phyloP scores from a whole-genome alignment of 768 basidiomycete species.

The Calvatia gigantea region DNA sequence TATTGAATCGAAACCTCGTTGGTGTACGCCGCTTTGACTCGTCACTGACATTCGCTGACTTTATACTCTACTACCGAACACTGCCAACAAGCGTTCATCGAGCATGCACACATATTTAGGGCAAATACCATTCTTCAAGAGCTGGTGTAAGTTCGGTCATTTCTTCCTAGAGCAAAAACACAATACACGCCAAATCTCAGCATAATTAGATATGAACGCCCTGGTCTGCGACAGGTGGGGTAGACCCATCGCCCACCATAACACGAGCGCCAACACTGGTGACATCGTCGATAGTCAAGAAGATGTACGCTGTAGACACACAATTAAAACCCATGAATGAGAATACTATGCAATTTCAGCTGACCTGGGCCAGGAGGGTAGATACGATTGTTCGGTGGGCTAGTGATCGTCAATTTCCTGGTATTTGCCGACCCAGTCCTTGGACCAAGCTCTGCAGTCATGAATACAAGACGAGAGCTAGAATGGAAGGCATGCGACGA shows the following conservation, averaged over 20 bases:
- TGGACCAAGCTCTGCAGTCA: conserved; percentile 28
- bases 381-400: conserved; percentile 32
- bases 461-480: conserved; percentile 34
- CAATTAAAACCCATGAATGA: background rate
- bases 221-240: conserved; percentile 35
- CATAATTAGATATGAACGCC: conserved; percentile 18
- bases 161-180: no score
- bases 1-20: no score
- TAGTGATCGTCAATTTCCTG: conserved; percentile 24
- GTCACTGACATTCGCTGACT: no score
- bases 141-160: no score
- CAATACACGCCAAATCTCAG: no score
- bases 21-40: no score
- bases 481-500: conserved; percentile 39
- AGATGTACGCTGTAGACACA: background rate
- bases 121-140: no score
- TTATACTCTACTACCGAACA: no score
- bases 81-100: no score
- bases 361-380: conserved; percentile 39
- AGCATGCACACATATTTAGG: no score
- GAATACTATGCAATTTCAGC: background rate
- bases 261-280: conserved; percentile 34
- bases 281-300: conserved; percentile 6
- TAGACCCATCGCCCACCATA: conserved; percentile 35
- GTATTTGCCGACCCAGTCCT: conserved; percentile 21